Evolutionary conservation across 2,329 filamentous ascomycete genomes (phyloP).

Genomic region (Aspergillus viridinutans): DNA sequence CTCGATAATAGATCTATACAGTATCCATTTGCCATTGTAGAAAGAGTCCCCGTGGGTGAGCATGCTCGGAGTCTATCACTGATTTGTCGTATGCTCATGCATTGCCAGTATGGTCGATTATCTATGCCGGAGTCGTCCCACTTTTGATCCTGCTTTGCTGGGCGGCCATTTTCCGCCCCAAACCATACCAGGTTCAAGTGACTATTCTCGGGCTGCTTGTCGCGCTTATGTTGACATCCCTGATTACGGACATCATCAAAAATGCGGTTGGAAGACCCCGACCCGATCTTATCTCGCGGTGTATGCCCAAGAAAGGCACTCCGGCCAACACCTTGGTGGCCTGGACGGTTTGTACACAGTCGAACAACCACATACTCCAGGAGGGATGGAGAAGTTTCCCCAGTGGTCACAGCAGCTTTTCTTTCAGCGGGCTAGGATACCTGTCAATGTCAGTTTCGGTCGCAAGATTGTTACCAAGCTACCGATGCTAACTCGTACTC

Average conservation of each 20-base stretch:
- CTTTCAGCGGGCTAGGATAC: slow-evolving; percentile 59
- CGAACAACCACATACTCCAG: slow-evolving; percentile 53
- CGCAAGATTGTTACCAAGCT: neutral
- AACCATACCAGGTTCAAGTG: slow-evolving; percentile 76
- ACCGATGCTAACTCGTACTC: neutral
- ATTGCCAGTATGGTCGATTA: slow-evolving; percentile 59
- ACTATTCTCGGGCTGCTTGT: slow-evolving; percentile 77
- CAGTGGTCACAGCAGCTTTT: slow-evolving; percentile 59
- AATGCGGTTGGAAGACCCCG: slow-evolving; percentile 79
- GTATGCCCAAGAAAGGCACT: slow-evolving; percentile 63
- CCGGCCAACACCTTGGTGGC: slow-evolving; percentile 51
- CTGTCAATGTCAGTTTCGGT: slow-evolving; percentile 42
- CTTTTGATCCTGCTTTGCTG: slow-evolving; percentile 62
- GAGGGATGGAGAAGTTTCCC: slow-evolving; percentile 65
- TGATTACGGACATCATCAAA: slow-evolving; percentile 88
- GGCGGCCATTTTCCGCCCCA: slow-evolving; percentile 59
- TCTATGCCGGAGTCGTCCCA: slow-evolving; percentile 73
- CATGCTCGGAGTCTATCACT: slow-evolving; percentile 11
- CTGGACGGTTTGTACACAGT: slow-evolving; percentile 45
- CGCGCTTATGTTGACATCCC: slow-evolving; percentile 68
- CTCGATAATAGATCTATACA: slow-evolving; percentile 79
- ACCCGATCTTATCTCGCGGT: slow-evolving; percentile 84
- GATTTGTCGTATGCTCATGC: slow-evolving; percentile 1
- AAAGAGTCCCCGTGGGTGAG: slow-evolving; percentile 76
- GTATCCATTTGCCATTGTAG: slow-evolving; percentile 77